Base-by-base conservation (phyloP, 768 basidiomycete genomes). In the Naganishia vaughanmartiniae region DNA sequence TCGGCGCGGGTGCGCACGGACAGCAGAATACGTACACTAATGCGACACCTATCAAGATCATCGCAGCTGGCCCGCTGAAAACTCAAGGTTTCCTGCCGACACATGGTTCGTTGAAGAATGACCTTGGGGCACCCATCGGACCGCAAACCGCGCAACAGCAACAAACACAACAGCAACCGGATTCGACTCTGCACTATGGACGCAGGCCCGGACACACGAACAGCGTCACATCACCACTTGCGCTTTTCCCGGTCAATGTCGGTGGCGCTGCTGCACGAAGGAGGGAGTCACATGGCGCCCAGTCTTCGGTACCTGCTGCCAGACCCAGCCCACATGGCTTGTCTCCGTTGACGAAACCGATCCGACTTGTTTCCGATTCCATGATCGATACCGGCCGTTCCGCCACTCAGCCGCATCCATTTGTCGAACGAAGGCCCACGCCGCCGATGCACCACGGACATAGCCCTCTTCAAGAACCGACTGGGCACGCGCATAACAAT, bases 121-220 rank as follows among this genome's bases (percentile, higher is more conserved):
- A 66, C 63, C 36, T 63, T 4, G 60, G 60, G 51, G 28, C 68
- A 30, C 54, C 55, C 67, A 26, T 45, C 33, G 48, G 48, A 39
- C 70, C 72, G 17, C 74, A 73, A 11, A 70, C 60, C 11, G 71
- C 72, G 36, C 71, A 70, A 17, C 48, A 51, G 24, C 48, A 51
- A n/a, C 48, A 51, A 12, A 69, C 72, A 30, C 72, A 73, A 17
- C 63, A 71, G 12, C 75, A 73, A 24, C 74, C 77, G 45, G 80
- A 81, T 56, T 69, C 71, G 33, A 81, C 80, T 2, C 72, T 81
- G 0, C 76, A 75, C n/a, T 81, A 78, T 70, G 80, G 77, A 55
- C 77, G 80, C 48, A 76, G 77, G 58, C 78, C 80, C 1, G 72
- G 73, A 42, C 73, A 73, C 15, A 76, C 74, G 56, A 81, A 81